Base-by-base conservation (phyloP, 2,329 filamentous ascomycete species). In the Lasiodiplodia citricola region DNA sequence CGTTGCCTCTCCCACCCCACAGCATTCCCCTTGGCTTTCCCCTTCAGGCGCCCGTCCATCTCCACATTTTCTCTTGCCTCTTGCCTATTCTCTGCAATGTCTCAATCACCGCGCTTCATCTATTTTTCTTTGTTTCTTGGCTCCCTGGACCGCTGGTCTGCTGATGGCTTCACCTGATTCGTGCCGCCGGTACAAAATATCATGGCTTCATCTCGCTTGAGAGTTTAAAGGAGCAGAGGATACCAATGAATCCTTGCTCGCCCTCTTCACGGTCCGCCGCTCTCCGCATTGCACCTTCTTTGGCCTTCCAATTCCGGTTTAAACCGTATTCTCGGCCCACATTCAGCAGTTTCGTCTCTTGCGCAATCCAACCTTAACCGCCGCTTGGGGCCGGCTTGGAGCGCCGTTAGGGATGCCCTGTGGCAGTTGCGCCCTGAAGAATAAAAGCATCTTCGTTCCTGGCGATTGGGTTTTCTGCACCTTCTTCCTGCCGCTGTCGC, bases 131-230 rank as follows among this genome's bases (percentile, higher is more conserved):
- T 63, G 58, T 63, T 44, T 51, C 58, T 51, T 50, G 58, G 58
- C 58, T 63, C 58, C 41, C 41, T 63, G 25, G 10, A 14, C 23
- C 23, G 25, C 41, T 31, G 58, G 41, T 63, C 41, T 50, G 41
- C 23, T 63, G 58, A 63, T 63, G 58, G 41, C 58, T 51, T 63
- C 58, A 16, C 41, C 58, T 51, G 44, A 63, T 63, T 51, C 58
- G 58, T 51, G 41, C 41, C 25, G 41, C 16, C 16, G 31, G 51
- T n/a, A 50, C 41, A 63, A 63, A 16, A 28, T 50, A 25, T 41
- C 58, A 63, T 50, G 58, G 47, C 41, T 37, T 63, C 58, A 51
- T 35, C 44, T 63, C 41, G 58, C 58, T 63, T 37, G 58, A 28
- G 41, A 37, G 58, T 47, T 63, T 63, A 50, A 37, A 51, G 58